phyloP scores from a whole-genome alignment of 208 protist genomes.

The Borovskyia barvae region DNA sequence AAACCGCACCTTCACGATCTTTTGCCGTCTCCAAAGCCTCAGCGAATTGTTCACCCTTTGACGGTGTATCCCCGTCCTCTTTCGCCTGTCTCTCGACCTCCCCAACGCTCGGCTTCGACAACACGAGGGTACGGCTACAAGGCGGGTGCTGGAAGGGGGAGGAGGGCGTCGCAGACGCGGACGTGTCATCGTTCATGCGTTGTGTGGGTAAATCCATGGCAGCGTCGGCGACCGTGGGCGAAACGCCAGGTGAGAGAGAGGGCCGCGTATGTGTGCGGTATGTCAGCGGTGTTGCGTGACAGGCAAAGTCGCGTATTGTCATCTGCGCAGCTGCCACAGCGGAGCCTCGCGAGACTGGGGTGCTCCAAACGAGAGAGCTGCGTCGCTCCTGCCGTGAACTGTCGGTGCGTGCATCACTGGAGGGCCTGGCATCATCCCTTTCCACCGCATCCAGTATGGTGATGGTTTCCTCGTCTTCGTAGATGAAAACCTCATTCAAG shows the following conservation, averaged over 20 bases:
- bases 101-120: too few relatives aligned
- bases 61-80: too few relatives aligned
- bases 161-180: background rate
- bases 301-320: slow-evolving; percentile 4
- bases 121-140: too few relatives aligned
- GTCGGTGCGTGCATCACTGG: background rate
- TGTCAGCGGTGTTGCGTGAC: slow-evolving; percentile 17
- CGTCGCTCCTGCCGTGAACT: slow-evolving; percentile 11
- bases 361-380: slow-evolving; percentile 30
- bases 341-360: slow-evolving; percentile 11
- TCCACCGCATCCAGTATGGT: background rate
- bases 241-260: slow-evolving; percentile 1
- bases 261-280: slow-evolving; percentile 21
- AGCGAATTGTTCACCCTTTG: too few relatives aligned
- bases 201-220: too few relatives aligned
- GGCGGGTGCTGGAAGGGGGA: background rate
- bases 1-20: too few relatives aligned
- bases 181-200: background rate
- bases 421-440: background rate
- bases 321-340: background rate
- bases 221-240: background rate
- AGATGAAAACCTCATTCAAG: slow-evolving; percentile 51
- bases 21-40: too few relatives aligned
- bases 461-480: slow-evolving; percentile 46
- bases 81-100: too few relatives aligned